These are phyloP conservation scores for Rhizopus delemar DNA, from an alignment of 371 early-diverging fungal genomes.

Conservation along the genomic window DNA sequence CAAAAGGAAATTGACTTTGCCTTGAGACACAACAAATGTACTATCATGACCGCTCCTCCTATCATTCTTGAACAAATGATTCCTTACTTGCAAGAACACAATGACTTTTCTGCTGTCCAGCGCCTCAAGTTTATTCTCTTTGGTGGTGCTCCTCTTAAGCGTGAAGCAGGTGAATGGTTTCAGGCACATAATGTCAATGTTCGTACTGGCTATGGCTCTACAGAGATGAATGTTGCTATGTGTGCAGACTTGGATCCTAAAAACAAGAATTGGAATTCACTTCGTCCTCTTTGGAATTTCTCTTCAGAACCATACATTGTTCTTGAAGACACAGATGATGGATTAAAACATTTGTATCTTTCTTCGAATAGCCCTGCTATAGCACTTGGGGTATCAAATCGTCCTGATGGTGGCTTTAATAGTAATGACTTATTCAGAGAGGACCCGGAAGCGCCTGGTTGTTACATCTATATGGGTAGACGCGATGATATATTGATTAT, in stretches of 20 bases:
- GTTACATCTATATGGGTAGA: constrained; percentile 29
- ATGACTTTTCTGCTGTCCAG: constrained; percentile 3
- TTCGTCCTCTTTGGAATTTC: not conserved
- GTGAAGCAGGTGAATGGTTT: constrained; percentile 11
- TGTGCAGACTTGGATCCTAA: constrained; percentile 6
- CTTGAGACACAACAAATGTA: constrained; percentile 6
- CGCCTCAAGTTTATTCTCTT: not conserved
- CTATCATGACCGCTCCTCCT: constrained; percentile 7
- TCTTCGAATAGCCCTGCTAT: constrained; percentile 9
- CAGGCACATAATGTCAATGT: constrained; percentile 13
- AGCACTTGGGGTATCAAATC: constrained; percentile 20
- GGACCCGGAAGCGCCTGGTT: constrained; percentile 13
- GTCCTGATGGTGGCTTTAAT: constrained; percentile 33
- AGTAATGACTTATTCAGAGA: constrained; percentile 36
- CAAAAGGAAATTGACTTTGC: constrained; percentile 8
- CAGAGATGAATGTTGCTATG: constrained; percentile 4
- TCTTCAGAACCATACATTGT: constrained; percentile 1
- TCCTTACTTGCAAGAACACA: not conserved
- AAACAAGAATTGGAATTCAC: constrained; percentile 5
- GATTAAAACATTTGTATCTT: constrained; percentile 3
- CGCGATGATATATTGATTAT: constrained; percentile 39
- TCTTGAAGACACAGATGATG: not conserved
- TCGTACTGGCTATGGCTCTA: constrained; percentile 8
- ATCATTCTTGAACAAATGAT: constrained; percentile 15
- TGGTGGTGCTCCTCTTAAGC: constrained; percentile 16